Evolutionary conservation across 1,139 yeast genomes (phyloP).

Genomic region (Taphrina betulina): DNA sequence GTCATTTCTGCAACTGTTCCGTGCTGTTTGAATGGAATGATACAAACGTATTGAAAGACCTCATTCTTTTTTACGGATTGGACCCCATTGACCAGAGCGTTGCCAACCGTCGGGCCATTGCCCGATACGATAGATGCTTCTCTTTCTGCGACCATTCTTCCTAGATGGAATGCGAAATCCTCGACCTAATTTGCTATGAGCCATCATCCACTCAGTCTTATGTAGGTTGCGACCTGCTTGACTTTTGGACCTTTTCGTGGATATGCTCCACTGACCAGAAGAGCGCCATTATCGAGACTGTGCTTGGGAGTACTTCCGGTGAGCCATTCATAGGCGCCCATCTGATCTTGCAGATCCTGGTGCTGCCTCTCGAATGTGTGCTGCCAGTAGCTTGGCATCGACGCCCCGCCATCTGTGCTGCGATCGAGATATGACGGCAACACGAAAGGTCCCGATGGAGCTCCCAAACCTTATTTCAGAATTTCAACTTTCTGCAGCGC

Average conservation of each 20-base stretch:
- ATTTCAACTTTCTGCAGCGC: no score
- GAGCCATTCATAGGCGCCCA: constrained; percentile 30
- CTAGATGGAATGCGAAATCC: constrained; percentile 9
- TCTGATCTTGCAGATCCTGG: neutral
- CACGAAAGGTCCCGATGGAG: no score
- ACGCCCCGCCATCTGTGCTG: no score
- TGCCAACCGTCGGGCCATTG: constrained; percentile 27
- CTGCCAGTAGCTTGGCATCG: no score
- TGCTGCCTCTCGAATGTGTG: no score
- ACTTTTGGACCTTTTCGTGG: constrained; percentile 13
- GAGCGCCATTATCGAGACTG: constrained; percentile 20
- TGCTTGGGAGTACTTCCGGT: constrained; percentile 14
- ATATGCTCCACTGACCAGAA: constrained; percentile 29
- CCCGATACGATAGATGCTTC: constrained; percentile 23
- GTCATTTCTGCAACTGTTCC: constrained; percentile 30
- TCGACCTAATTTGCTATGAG: constrained; percentile 1
- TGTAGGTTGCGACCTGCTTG: neutral
- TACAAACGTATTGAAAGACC: constrained; percentile 18
- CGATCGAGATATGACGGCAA: no score
- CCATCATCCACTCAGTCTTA: neutral
- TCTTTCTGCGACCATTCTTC: constrained; percentile 4
- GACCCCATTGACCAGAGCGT: constrained; percentile 25
- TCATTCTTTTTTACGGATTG: constrained; percentile 9
- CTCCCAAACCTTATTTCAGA: no score
- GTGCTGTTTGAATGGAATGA: constrained; percentile 28